These are phyloP conservation scores for Lobulomyces angularis DNA, from an alignment of 192 early-diverging fungal species.

Conservation along the genomic window DNA sequence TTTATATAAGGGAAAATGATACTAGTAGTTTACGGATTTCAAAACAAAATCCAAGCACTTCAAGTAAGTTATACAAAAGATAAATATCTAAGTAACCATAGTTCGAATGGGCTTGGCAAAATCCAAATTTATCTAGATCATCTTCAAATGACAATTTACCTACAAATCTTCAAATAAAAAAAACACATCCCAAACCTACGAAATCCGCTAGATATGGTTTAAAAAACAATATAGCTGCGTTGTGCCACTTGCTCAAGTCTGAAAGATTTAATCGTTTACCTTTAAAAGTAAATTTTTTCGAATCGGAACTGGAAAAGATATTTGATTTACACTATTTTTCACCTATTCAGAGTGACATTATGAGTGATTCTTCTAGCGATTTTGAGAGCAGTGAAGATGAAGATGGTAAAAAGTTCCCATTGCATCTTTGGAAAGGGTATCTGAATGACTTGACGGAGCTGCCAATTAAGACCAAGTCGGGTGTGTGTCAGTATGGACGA, in stretches of 20 bases:
- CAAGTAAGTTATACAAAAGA: slow-evolving; percentile 14
- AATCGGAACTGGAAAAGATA: too few species aligned
- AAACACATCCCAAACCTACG: slow-evolving; percentile 6
- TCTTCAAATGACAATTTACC: slow-evolving; percentile 29
- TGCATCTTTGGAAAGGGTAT: too few species aligned
- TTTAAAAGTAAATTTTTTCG: too few species aligned
- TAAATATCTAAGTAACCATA: neutral
- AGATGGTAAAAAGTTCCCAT: too few species aligned
- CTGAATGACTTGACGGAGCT: too few species aligned
- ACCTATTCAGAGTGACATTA: too few species aligned
- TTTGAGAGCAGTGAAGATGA: too few species aligned
- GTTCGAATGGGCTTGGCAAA: slow-evolving; percentile 42
- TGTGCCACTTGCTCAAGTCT: slow-evolving; percentile 6
- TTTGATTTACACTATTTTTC: too few species aligned
- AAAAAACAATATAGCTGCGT: neutral
- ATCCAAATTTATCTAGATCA: slow-evolving; percentile 29
- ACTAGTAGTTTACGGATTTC: slow-evolving; percentile 30
- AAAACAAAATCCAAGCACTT: slow-evolving; percentile 26
- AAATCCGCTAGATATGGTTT: slow-evolving; percentile 10
- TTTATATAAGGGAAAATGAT: slow-evolving; percentile 27
- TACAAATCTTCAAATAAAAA: slow-evolving; percentile 9
- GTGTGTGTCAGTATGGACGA: too few species aligned
- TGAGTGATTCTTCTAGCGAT: too few species aligned
- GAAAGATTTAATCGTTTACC: slow-evolving; percentile 6
- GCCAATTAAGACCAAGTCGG: too few species aligned